phyloP scores from a whole-genome alignment of 169 alveolate species.

The Cryptosporidium ubiquitum region DNA sequence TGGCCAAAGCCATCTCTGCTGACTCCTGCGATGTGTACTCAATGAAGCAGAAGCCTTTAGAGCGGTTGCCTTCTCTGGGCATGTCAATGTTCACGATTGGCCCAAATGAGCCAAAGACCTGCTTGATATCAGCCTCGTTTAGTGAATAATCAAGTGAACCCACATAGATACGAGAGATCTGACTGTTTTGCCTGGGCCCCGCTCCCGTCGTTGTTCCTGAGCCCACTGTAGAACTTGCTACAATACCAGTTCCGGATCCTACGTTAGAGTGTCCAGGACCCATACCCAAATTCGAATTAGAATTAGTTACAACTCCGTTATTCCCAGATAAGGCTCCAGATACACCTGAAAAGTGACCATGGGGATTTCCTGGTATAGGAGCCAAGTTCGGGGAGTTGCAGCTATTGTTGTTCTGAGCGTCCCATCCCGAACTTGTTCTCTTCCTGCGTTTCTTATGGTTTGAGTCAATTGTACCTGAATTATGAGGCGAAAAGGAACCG shows the following conservation, averaged over 20 bases:
- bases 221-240: not conserved
- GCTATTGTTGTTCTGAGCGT: constrained; percentile 49
- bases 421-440: constrained; percentile 70
- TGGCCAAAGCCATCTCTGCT: constrained; percentile 80
- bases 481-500: constrained; percentile 45
- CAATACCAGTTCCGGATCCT: not conserved
- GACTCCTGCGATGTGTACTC: constrained; percentile 82
- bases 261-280: constrained; percentile 9
- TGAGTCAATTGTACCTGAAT: constrained; percentile 51
- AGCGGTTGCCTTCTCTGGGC: constrained; percentile 83
- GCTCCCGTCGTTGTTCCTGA: not conserved
- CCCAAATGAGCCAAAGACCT: constrained; percentile 80
- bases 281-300: constrained; percentile 11
- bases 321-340: constrained; percentile 7
- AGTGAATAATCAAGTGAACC: constrained; percentile 81
- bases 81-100: constrained; percentile 78
- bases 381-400: constrained; percentile 51
- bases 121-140: constrained; percentile 78
- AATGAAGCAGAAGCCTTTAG: constrained; percentile 81
- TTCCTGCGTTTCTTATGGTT: constrained; percentile 47
- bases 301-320: constrained; percentile 4
- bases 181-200: constrained; percentile 59
- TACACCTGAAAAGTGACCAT: not conserved
- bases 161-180: constrained; percentile 80
- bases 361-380: constrained; percentile 16